Evolutionary conservation across 75 land plant species (phyloP).

Genomic region (Azolla pinnata): DNA sequence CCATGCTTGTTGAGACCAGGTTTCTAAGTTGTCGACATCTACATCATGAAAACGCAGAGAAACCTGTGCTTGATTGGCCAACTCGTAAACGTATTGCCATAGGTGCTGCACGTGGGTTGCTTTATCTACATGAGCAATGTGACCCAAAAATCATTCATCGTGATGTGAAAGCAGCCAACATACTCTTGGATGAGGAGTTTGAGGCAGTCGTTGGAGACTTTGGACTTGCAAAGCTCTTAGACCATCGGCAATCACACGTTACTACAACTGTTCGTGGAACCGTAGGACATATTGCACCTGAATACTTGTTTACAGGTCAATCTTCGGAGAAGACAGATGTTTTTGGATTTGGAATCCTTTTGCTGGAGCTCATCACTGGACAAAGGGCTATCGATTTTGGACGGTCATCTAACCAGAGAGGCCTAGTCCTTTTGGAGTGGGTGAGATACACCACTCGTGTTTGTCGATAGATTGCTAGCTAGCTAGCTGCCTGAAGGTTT

Average conservation of each 20-base stretch:
- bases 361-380: conserved; percentile 76
- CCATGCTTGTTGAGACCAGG: not conserved
- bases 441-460: too few relatives aligned
- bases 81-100: conserved; percentile 62
- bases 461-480: too few relatives aligned
- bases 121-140: conserved; percentile 83
- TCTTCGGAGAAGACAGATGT: conserved; percentile 93
- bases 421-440: conserved; percentile 59
- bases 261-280: conserved; percentile 89
- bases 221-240: conserved; percentile 81
- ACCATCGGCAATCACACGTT: conserved; percentile 69
- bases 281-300: conserved; percentile 84
- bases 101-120: conserved; percentile 73
- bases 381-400: conserved; percentile 47
- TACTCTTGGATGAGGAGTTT: conserved; percentile 76
- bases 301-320: conserved; percentile 84
- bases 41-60: conserved; percentile 16
- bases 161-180: conserved; percentile 91
- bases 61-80: conserved; percentile 61
- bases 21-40: not conserved
- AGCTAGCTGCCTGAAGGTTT: too few relatives aligned
- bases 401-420: conserved; percentile 38
- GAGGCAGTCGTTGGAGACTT: conserved; percentile 91
- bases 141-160: conserved; percentile 86
- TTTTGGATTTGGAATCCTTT: conserved; percentile 71